Base-by-base conservation (phyloP, 2,329 filamentous ascomycete species). In the Nemania diffusa region DNA sequence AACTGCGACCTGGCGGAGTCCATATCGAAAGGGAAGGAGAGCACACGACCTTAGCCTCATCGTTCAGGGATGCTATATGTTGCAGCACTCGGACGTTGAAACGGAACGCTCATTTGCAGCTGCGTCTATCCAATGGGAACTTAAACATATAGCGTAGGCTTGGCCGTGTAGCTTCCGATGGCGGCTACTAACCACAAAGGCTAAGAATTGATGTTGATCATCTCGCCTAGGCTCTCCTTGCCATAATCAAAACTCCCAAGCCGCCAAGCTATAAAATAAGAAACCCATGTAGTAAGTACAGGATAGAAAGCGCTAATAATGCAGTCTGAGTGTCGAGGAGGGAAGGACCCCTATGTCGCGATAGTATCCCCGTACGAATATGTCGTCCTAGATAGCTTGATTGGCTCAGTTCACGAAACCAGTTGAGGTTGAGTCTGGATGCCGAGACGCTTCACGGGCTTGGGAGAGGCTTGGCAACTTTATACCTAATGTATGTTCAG, bases 401-500 rank as follows among this genome's bases (percentile, higher is more conserved):
- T 48, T 48, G 37, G 57, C 44, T 40, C 57, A 50, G 40, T 62
- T 44, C 51, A 57, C 15, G 11, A 17, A 57, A 40, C 52, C 53
- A 46, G n/a, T 0, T 32, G 37, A 15, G 29, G 37, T 13, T 29
- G 51, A 57, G 44, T 53, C 26, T 62, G 58, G 51, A 17, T 66
- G 58, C 64, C 64, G 46, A 66, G 64, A 27, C 53, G 46, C 53
- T 56, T 59, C 50, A 46, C 55, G 48, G 26, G 22, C 40, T 29
- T 44, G 37, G 53, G 15, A 40, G 32, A 34, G 55, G 24, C 64
- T 67, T 64, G 64, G 64, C 59, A 29, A 53, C n/a, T 44, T 37
- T 34, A 17, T 24, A 42, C 32, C 32, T 42, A 32, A 57, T 51
- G 58, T 53, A 32, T 51, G 51, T 24, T 55, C 51, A 51, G 63